Evolutionary conservation across 345 rosid species (phyloP).

Genomic region (Camelina sativa): DNA sequence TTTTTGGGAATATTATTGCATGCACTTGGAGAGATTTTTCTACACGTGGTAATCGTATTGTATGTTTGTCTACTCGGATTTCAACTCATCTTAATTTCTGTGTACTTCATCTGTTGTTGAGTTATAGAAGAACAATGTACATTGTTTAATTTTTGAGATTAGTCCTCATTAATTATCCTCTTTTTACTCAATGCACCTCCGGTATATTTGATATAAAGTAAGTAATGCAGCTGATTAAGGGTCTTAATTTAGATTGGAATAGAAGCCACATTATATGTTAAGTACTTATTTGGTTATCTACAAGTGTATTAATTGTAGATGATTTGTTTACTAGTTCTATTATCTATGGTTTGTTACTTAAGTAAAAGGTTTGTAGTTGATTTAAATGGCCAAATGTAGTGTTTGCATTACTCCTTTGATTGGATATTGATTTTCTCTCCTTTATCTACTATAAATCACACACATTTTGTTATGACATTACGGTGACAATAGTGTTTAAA

Average conservation of each 20-base stretch:
- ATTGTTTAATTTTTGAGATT: slow-evolving; percentile 7
- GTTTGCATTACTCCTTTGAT: background rate
- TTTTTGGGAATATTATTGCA: slow-evolving; percentile 18
- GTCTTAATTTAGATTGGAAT: background rate
- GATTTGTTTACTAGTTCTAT: background rate
- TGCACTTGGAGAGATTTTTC: slow-evolving; percentile 26
- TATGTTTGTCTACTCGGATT: slow-evolving; percentile 17
- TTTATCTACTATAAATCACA: background rate
- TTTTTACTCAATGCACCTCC: background rate
- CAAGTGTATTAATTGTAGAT: background rate
- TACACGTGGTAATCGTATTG: slow-evolving; percentile 37
- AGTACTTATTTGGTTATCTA: background rate
- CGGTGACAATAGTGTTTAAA: background rate
- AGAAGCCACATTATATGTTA: background rate
- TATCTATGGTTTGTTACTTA: background rate
- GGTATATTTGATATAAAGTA: background rate
- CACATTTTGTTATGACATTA: too few relatives aligned
- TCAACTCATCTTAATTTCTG: background rate
- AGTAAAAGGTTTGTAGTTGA: background rate
- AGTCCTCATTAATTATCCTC: background rate
- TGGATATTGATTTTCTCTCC: background rate
- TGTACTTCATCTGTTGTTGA: background rate
- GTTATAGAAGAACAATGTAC: slow-evolving; percentile 9
- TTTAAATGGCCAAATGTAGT: slow-evolving; percentile 3
- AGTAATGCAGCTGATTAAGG: background rate